A percentile compares a stretch with the other conserved stretches of the same genome.
phyloP scores from a whole-genome alignment of 352 stramenopile genomes.

The Phytophthora quininea region DNA sequence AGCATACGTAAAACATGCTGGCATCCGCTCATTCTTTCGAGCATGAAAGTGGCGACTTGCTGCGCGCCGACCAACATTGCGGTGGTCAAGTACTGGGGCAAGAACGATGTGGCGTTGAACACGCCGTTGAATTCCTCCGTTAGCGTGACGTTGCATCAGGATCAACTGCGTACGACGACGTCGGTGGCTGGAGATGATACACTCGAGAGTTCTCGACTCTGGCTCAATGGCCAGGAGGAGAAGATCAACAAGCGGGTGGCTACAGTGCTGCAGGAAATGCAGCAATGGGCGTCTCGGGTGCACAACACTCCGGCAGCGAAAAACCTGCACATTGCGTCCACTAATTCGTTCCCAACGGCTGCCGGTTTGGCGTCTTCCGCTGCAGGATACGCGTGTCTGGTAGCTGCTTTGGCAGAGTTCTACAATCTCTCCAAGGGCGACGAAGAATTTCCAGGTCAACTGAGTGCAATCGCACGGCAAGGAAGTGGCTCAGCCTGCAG shows the following conservation, averaged over 20 bases:
- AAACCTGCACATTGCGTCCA: constrained; percentile 93
- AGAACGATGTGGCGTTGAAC: constrained; percentile 91
- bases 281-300: constrained; percentile 41
- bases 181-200: constrained; percentile 70
- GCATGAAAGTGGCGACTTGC: constrained; percentile 84
- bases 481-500: constrained; percentile 96
- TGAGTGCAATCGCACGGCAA: constrained; percentile 93
- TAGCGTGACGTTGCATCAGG: constrained; percentile 96
- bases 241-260: constrained; percentile 83
- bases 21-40: neutral
- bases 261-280: constrained; percentile 74
- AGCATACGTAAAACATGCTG: too few relatives aligned
- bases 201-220: constrained; percentile 92
- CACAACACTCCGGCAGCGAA: constrained; percentile 20
- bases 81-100: constrained; percentile 99
- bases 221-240: constrained; percentile 95
- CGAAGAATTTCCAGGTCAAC: constrained; percentile 91
- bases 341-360: constrained; percentile 99
- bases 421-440: constrained; percentile 87
- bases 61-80: constrained; percentile 98
- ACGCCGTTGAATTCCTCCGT: constrained; percentile 98
- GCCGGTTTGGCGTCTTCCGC: constrained; percentile 97
- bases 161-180: constrained; percentile 95
- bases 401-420: constrained; percentile 90
- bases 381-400: constrained; percentile 96